Base-by-base conservation (phyloP, 140 eudicot species). In the Flaveria floridana region DNA sequence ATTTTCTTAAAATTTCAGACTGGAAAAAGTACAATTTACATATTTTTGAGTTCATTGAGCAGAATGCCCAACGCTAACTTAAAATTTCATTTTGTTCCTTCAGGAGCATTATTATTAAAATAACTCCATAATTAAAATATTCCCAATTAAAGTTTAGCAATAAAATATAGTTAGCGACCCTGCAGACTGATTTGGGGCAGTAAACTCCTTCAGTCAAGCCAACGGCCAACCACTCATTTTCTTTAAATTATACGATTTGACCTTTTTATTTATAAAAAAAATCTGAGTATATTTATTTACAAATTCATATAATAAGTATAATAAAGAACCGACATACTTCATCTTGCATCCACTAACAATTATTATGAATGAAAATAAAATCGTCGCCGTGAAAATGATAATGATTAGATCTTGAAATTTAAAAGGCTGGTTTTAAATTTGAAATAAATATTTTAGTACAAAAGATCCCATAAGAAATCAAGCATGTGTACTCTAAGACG, bases 131-230 rank as follows among this genome's bases (percentile, higher is more conserved):
- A 48, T 52, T 15, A 52, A n/a, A 15, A 64, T 62, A 65, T 34
- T 16, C 25, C 26, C n/a, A 11, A 65, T 39, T 7, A 37, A 37
- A 34, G 28, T 65, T 65, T 65, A 1, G 71, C 52, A 65, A 64
- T 65, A 65, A 37, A 39, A 18, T 39, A 41, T 13, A 65, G 28
- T 39, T 65, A 16, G 71, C 18, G 71, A 65, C 71, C 71, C 52
- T 65, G 52, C 3, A 65, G n/a, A 65, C 71, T 65, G 71, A 65
- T 65, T 65, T 65, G 71, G 71, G 71, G 71, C 71, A 39, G 71
- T 65, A 65, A 65, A 65, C 71, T 37, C 52, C 51, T 65, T 65
- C 71, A 39, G 71, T 37, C 71, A 65, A 65, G 71, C 52, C 71
- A 65, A 37, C 26, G 52, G 71, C 51, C 71, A 65, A 10, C 71